Percentiles rank a stretch among this genome's conserved stretches.
Evolutionary conservation across 371 early-diverging fungal species (phyloP).

Genomic region (Haplosporangium sp.): DNA sequence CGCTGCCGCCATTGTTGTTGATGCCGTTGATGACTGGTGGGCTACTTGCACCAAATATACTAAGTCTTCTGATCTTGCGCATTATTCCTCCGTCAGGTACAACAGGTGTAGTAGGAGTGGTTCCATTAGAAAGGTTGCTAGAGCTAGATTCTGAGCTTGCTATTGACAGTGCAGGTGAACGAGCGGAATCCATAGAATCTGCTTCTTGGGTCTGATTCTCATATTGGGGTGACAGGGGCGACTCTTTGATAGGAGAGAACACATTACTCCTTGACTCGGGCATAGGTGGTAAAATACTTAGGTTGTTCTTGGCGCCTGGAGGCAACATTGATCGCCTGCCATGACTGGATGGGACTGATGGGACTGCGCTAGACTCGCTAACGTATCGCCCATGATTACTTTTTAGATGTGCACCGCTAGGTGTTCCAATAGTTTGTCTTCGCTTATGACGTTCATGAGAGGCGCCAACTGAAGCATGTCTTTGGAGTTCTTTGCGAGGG

Average conservation of each 20-base stretch:
- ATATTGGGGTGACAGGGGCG: not conserved
- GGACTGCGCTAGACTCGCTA: constrained; percentile 29
- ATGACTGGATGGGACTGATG: constrained; percentile 5
- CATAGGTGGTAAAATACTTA: constrained; percentile 2
- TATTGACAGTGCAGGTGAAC: constrained; percentile 4
- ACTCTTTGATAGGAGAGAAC: not conserved
- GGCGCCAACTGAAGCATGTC: constrained; percentile 27
- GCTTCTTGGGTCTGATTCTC: not conserved
- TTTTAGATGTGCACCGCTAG: constrained; percentile 3
- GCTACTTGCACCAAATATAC: not conserved
- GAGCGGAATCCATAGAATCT: not conserved
- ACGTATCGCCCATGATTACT: constrained; percentile 42
- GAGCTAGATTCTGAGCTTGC: not conserved
- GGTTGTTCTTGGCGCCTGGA: not conserved
- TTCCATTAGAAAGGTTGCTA: not conserved
- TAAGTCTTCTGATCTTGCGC: constrained; percentile 1
- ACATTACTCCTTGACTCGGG: not conserved
- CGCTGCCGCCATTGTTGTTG: not conserved
- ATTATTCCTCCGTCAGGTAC: not conserved
- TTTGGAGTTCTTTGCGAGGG: constrained; percentile 39
- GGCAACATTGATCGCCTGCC: constrained; percentile 18
- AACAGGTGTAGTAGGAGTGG: constrained; percentile 4
- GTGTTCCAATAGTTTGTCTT: constrained; percentile 38
- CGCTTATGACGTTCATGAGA: constrained; percentile 33
- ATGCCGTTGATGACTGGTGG: not conserved